Percentiles rank a stretch among this genome's conserved stretches.
Conservation (phyloP, 208 protist genomes). For the Tritrichomonas musculus region DNA sequence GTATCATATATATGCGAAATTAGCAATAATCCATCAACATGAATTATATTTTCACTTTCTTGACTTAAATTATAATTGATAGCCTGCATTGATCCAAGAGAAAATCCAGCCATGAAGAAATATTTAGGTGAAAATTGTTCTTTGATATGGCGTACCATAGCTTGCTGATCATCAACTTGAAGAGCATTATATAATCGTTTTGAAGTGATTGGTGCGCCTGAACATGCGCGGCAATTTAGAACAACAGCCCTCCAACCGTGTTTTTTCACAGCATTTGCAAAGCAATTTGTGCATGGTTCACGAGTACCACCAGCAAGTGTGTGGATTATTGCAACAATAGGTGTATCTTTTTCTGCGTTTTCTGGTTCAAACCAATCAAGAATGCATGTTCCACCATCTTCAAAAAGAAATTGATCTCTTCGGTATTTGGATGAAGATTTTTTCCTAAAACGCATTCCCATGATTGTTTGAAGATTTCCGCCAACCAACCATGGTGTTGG, state of each 20-base stretch:
- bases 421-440: neutral
- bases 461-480: neutral
- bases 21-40: neutral
- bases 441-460: neutral
- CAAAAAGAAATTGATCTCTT: neutral
- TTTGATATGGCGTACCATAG: neutral
- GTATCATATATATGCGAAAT: neutral
- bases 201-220: neutral
- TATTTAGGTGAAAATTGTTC: neutral
- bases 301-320: neutral
- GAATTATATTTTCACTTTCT: no score
- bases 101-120: neutral
- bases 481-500: neutral
- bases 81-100: neutral
- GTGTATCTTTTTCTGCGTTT: neutral
- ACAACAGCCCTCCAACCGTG: neutral
- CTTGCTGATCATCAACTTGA: neutral
- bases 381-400: neutral
- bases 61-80: neutral
- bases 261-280: neutral
- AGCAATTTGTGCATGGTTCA: neutral
- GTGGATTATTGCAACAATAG: neutral
- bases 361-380: neutral
- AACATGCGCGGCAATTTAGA: neutral
- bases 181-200: neutral